Evolutionary conservation across 1,139 yeast genomes (phyloP).

Genomic region (Petasospora fabianii): DNA sequence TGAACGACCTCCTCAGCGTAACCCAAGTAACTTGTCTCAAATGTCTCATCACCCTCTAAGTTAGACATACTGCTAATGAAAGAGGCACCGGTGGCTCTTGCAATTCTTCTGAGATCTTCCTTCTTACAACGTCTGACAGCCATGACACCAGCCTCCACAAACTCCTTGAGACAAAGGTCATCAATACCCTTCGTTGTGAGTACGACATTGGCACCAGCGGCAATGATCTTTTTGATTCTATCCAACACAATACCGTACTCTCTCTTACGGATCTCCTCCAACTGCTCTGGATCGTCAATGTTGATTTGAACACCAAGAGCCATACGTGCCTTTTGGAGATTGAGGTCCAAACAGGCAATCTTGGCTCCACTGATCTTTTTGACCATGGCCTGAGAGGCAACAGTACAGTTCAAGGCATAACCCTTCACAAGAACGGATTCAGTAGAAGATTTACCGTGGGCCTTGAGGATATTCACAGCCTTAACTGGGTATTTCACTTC

Average conservation of each 20-base stretch:
- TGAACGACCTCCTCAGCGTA: slow-evolving; percentile 90
- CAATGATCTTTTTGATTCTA: slow-evolving; percentile 80
- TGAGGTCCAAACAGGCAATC: slow-evolving; percentile 91
- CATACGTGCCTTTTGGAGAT: slow-evolving; percentile 94
- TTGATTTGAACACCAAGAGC: slow-evolving; percentile 98
- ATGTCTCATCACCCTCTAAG: slow-evolving; percentile 96
- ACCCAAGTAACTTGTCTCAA: slow-evolving; percentile 84
- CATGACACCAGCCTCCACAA: slow-evolving; percentile 94
- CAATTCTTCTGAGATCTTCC: slow-evolving; percentile 94
- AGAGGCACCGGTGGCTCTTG: slow-evolving; percentile 97
- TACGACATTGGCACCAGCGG: slow-evolving; percentile 94
- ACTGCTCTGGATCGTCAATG: slow-evolving; percentile 95
- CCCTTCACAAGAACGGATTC: slow-evolving; percentile 90
- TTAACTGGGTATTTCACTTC: slow-evolving; percentile 93
- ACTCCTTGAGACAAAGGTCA: slow-evolving; percentile 91
- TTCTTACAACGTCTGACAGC: slow-evolving; percentile 97
- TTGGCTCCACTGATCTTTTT: slow-evolving; percentile 69
- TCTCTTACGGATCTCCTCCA: slow-evolving; percentile 92
- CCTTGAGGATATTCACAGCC: slow-evolving; percentile 93
- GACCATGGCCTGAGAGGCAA: slow-evolving; percentile 96
- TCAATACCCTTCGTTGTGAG: slow-evolving; percentile 98
- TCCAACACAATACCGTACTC: slow-evolving; percentile 91
- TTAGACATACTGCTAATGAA: slow-evolving; percentile 83
- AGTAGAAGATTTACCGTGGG: slow-evolving; percentile 89
- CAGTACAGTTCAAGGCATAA: slow-evolving; percentile 94